Evolutionary conservation across 1,284 basidiomycete genomes (phyloP), one percentile per base, ranked within the genome.

Genomic region (Gymnopus androsaceus): DNA sequence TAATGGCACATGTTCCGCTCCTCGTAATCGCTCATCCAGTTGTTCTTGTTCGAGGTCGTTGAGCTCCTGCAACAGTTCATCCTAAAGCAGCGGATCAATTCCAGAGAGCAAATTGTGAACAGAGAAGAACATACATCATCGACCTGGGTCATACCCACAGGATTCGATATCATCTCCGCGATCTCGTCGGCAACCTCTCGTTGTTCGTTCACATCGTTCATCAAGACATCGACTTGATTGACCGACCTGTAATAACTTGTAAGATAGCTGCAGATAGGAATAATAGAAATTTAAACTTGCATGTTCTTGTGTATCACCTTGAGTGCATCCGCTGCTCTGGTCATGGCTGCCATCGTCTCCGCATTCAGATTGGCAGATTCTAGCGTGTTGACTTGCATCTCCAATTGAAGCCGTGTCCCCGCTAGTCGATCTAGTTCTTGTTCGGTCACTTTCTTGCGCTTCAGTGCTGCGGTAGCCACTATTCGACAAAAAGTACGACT

Each of bases 351-450:
- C 92, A 99, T 95, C 28, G 95, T 98, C 81, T 98, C 95, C 67
- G 94, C 90, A 74, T 99, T 99, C 75, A 99, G 85, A 78, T 98
- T 99, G 48, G 97, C 97, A 19, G 92, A 94, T 74, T 99, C 97
- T 56, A 99, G 85, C 30, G 96, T 96, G 74, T 97, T 96, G 61
- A 99, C 88, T 78, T 99, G 97, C 66, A 92, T 90, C 77, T 98
- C 96, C 48, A 99, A 83, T 63, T 98, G 97, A 74, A 98, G 75
- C 64, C 94, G 84, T 57, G 90, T 92, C 11, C 93, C 94, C 49
- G 89, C 85, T 62, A 99, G 77, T 63, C 89, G 81, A 64, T 98
- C 94, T 55, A 98, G 80, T 71, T 99, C 94, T 52, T 81, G 73
- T 74, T 99, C 96, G 67, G 85, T 87, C 62, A 87, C 82, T 76